Evolutionary conservation across 1,139 yeast species (phyloP), one percentile per base, ranked within the genome.

Genomic region (Pichia sp.): DNA sequence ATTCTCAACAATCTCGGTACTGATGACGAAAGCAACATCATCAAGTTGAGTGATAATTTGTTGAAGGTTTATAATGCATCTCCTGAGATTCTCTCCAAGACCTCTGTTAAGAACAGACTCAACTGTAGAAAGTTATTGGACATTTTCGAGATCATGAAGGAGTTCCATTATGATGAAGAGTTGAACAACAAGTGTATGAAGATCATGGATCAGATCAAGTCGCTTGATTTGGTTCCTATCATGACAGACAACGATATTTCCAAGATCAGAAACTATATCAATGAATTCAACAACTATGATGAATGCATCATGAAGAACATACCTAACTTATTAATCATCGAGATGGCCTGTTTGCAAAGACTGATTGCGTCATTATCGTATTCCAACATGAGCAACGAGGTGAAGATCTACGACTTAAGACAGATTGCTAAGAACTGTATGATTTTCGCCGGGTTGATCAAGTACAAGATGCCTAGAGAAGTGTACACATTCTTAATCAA

Each of bases 381-480:
- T 5, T 50, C 44, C 31, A 18, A 10, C 11, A 32, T 32, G 14
- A 54, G 53, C 11, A 56, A 51, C 28, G 34, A 45, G 4, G 47
- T 57, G 4, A 78, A 79, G 50, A 76, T 79, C 41, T 71, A 73
- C 38, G 76, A 77, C 24, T 71, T 89, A 63, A 81, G 79, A 57
- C 73, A 56, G 42, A 76, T 86, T 53, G 91, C 96, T 4, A 85
- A 82, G 63, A 89, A 89, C 64, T 85, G 96, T 66, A 89, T 91
- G 89, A 80, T 91, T 3, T 94, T 85, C 65, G 96, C 98, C 12
- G 98, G 98, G 47, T 85, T 93, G 84, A 86, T 93, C 35, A 96
- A 90, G 67, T 91, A 88, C 67, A 83, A 87, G 63, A 89, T 93
- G 96, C 96, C 98, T 5, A 76, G 95, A 53, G 97, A 91, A 60